Evolutionary conservation across 805 yeast genomes (phyloP), one percentile per base, ranked within the genome.

Genomic region (Saturnispora quitensis): DNA sequence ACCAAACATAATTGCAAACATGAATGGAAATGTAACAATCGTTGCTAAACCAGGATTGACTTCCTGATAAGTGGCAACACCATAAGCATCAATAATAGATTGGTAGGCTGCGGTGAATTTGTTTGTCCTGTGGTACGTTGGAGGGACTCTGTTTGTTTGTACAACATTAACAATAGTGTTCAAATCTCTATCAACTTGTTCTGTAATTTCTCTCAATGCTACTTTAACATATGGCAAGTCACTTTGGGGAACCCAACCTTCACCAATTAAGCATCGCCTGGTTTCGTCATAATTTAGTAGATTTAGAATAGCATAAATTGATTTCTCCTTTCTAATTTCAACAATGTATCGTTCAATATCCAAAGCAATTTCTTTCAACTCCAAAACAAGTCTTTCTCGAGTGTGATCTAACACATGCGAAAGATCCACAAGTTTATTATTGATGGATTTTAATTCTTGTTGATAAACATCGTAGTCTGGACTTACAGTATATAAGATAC

Each of bases 171-270:
- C 68, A 44, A 78, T 78, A 13, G 81, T 75, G 20, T 78, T 78
- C 12, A 76, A 65, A 6, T 70, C 69, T 22, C 72, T 65, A 18
- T 69, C 69, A 1, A 70, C 60, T n/a, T 72, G 65, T 40, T 80
- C 82, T 28, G 86, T 78, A 52, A 81, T 77, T 43, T 78, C 80
- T 58, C 83, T 78, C 56, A 93, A 71, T 1, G 90, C 77, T 40
- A 74, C 69, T 56, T 82, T 84, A 52, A 91, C 80, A n/a, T 70
- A 59, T 5, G 75, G 74, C 38, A 90, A 69, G 55, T 89, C 96
- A 56, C 79, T 81, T 20, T 82, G 75, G 40, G 99, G 98, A 20
- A 88, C 73, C 99, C 99, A 93, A 33, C 98, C 99, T 72, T 95
- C 98, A 20, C 95, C 96, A 46, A 91, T 79, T 55, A 93, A 73